Percentiles rank a stretch among this genome's conserved stretches.
These are phyloP conservation scores for Suhomyces bolitotheri DNA, from an alignment of 1,139 yeast species.

Conservation along the genomic window DNA sequence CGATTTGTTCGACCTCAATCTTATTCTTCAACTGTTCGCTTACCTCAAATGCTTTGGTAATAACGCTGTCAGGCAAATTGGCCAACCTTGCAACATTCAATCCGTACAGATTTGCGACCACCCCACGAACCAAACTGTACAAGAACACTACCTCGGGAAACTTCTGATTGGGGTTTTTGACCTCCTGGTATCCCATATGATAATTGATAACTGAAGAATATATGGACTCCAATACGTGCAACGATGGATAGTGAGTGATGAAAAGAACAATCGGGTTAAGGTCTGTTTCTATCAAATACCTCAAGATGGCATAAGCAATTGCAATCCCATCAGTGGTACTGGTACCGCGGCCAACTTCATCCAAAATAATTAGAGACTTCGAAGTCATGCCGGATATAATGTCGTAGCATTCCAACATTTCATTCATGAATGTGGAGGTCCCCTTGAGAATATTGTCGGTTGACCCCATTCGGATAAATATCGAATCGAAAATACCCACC, in stretches of 20 bases:
- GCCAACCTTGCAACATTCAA: constrained; percentile 78
- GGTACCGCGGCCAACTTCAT: constrained; percentile 78
- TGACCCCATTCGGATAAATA: constrained; percentile 69
- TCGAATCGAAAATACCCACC: constrained; percentile 60
- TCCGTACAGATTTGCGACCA: constrained; percentile 69
- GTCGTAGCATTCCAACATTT: constrained; percentile 62
- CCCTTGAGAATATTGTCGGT: constrained; percentile 67
- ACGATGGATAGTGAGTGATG: constrained; percentile 85
- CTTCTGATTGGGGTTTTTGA: constrained; percentile 29
- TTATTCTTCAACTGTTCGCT: constrained; percentile 44
- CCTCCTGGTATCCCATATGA: constrained; percentile 74
- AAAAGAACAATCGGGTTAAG: constrained; percentile 64
- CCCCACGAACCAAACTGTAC: constrained; percentile 60
- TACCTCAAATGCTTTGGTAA: constrained; percentile 48
- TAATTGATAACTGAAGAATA: constrained; percentile 53
- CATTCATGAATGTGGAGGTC: constrained; percentile 76
- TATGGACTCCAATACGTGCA: constrained; percentile 52
- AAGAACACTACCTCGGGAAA: constrained; percentile 55
- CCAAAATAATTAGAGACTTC: constrained; percentile 58
- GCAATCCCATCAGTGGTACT: constrained; percentile 89
- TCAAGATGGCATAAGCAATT: constrained; percentile 75
- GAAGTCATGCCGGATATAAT: constrained; percentile 49
- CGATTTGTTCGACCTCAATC: constrained; percentile 23
- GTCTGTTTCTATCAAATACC: constrained; percentile 52
- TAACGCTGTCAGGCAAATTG: constrained; percentile 52